These are phyloP conservation scores for Bipolaris victoriae DNA, from an alignment of 2,329 filamentous ascomycete genomes.

Conservation along the genomic window DNA sequence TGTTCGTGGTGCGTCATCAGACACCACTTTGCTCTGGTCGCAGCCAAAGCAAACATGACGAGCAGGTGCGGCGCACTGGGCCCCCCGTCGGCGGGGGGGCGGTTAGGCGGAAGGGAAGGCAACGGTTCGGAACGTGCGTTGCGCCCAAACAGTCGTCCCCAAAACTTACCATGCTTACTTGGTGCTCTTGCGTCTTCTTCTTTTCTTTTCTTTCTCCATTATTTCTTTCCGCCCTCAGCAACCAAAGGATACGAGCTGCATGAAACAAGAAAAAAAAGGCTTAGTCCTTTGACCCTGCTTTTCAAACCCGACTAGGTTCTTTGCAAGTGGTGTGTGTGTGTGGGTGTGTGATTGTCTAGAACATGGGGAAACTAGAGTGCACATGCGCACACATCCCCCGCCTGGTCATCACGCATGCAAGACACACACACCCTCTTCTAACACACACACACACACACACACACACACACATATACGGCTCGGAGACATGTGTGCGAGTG, in stretches of 20 bases:
- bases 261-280: background rate
- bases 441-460: no score
- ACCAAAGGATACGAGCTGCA: background rate
- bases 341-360: background rate
- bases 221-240: background rate
- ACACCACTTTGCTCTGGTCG: background rate
- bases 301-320: background rate
- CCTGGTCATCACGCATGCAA: background rate
- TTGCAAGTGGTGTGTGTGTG: no score
- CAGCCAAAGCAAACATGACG: slow-evolving; percentile 1
- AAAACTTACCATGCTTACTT: background rate
- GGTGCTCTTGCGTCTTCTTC: background rate
- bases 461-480: background rate
- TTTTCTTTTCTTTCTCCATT: background rate
- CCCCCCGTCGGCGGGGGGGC: slow-evolving; percentile 5
- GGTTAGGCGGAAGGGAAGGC: slow-evolving; percentile 7
- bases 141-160: slow-evolving; percentile 7
- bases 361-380: background rate
- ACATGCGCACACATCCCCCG: background rate
- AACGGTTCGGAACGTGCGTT: slow-evolving; percentile 15
- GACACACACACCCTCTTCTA: background rate
- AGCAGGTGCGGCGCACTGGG: background rate
- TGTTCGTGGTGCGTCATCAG: slow-evolving; percentile 4
- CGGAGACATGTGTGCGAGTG: slow-evolving; percentile 4
- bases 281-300: background rate